Base-by-base conservation (phyloP, 208 protist species). In the Leishmania guyanensis region DNA sequence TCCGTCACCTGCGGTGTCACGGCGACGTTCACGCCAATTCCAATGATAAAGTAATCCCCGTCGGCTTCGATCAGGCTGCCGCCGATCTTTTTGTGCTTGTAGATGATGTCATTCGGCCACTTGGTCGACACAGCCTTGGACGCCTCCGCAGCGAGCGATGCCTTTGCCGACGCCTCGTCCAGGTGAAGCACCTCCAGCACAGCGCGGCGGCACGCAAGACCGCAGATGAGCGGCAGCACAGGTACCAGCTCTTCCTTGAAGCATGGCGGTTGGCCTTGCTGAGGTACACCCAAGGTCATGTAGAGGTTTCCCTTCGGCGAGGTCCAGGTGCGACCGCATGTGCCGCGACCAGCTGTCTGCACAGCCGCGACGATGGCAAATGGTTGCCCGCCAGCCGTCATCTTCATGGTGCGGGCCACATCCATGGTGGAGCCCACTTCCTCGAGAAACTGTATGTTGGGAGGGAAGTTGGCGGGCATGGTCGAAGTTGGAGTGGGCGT, bases 31-130 rank as follows among this genome's bases (percentile, higher is more conserved):
- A 95, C 73, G 10, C 91, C 93, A 46, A 97, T 86, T n/a, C 93
- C 93, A 60, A 94, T 68, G 58, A 97, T 26, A 1, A 92, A 69
- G 78, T 84, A 85, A 26, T 73, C 82, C 0, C 58, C 81, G 0
- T 81, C 78, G 53, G 36, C 82, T 75, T 95, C 92, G 69, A 94
- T 89, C 20, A 97, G 46, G 29, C 79, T 89, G 51, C 93, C 93
- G 39, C 89, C 91, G 60, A 94, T 71, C 84, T 97, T 97, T 74
- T 90, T 92, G 17, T 78, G 73, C 17, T 81, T 69, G 66, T 86
- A 92, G 58, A 97, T 84, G 46, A 95, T 60, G 66, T 97, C 93
- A 77, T 97, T 97, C 14, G 93, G 93, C 93, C 93, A 97, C 87
- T 97, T 97, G 48, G 88, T 84, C 56, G 74, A 62, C 51, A 93